A percentile compares a stretch with the other conserved stretches of the same genome.
These are phyloP conservation scores for Leccinum pellstonianum DNA, from an alignment of 768 basidiomycete genomes.

Conservation along the genomic window DNA sequence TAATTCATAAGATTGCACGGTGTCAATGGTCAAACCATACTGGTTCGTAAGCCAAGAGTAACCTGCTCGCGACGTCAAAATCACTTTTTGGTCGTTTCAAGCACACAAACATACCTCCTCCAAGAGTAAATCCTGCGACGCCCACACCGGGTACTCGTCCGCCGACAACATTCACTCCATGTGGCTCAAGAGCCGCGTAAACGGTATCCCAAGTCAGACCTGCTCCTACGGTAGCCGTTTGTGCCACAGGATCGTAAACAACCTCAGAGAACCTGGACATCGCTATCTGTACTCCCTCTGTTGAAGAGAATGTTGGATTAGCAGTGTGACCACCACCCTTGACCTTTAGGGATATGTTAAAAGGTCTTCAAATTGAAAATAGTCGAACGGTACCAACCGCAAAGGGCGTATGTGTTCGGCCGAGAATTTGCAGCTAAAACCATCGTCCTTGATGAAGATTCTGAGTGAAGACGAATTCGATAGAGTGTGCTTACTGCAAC, in stretches of 20 bases:
- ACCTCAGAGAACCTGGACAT: slow-evolving; percentile 48
- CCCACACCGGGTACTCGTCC: slow-evolving; percentile 55
- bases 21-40: slow-evolving; percentile 57
- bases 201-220: slow-evolving; percentile 64
- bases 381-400: slow-evolving; percentile 16
- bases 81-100: not conserved
- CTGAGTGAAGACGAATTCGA: not conserved
- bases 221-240: slow-evolving; percentile 41
- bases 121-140: slow-evolving; percentile 57
- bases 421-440: slow-evolving; percentile 28
- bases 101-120: slow-evolving; percentile 42
- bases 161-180: slow-evolving; percentile 55
- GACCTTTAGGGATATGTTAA: slow-evolving; percentile 36
- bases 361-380: too few relatives aligned
- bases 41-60: slow-evolving; percentile 56
- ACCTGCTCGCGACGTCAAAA: slow-evolving; percentile 3
- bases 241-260: slow-evolving; percentile 36
- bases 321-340: slow-evolving; percentile 59
- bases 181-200: slow-evolving; percentile 48
- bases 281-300: slow-evolving; percentile 54
- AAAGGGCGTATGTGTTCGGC: slow-evolving; percentile 40
- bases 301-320: slow-evolving; percentile 60
- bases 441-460: not conserved
- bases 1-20: slow-evolving; percentile 51
- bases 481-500: slow-evolving; percentile 38